Evolutionary conservation across 75 land plant species (phyloP), one percentile per base, ranked within the genome.

Genomic region (Pinus tabuliformis): DNA sequence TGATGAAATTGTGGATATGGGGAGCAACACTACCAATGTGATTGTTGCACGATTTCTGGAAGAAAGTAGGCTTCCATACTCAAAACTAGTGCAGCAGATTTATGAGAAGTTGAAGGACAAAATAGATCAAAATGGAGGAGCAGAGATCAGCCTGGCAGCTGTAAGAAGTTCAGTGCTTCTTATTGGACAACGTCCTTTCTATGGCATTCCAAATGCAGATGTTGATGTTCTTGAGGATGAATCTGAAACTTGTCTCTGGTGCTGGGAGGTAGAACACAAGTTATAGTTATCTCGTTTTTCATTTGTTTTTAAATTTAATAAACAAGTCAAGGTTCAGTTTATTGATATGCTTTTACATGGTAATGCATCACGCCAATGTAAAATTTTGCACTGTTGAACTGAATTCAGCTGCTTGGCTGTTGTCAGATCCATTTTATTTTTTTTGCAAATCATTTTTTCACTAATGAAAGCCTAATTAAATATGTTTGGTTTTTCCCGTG

Each of bases 211-310:
- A 3, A 85, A 83, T 68, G 78, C 73, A 0, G 91, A 90, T 78
- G 92, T 86, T 56, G 89, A 92, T 85, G 84, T 90, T 36, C 74
- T 92, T 71, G 95, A 92, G 76, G 95, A 92, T 77, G 86, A 84
- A 9, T 56, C 87, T 0, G 83, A 56, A 36, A 64, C 79, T 1
- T 88, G 89, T 57, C 83, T 90, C n/a, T 92, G 95, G 95, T 88
- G 91, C 66, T 92, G 95, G 95, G 95, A 92, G 93, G 95, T 92
- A 42, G 49, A 42, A 42, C 49, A 42, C 49, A 39, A 39, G 1
- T 39, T 39, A 39, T 39, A 39, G 45, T 39, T 39, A 5, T 42
- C 6, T 42, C 49, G 6, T 42, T 42, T 6, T 42, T 42, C 6
- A 5, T 42, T 42, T 42, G 49, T 42, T 6, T 5, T 6, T 42